A percentile compares a stretch with the other conserved stretches of the same genome.
Conservation (phyloP, 192 early-diverging fungal species). For the Martensiomyces pterosporus region DNA sequence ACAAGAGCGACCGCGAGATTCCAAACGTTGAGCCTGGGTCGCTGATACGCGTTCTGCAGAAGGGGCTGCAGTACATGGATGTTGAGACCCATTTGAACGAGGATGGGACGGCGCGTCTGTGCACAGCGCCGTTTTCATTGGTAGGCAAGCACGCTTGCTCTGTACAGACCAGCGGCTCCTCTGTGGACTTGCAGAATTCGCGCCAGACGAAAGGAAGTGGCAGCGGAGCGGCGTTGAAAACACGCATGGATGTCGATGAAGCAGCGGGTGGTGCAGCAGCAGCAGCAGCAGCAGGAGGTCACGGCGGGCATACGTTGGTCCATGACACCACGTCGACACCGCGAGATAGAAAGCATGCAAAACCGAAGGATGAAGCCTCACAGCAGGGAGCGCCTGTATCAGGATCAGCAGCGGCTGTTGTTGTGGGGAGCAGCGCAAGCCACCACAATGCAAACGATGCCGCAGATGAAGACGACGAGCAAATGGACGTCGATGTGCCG, state of each 20-base stretch:
- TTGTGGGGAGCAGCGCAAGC: neutral
- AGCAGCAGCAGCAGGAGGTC: slow-evolving; percentile 4
- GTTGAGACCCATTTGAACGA: slow-evolving; percentile 84
- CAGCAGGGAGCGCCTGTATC: no score
- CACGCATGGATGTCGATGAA: no score
- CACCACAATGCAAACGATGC: neutral
- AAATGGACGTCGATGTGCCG: slow-evolving; percentile 41
- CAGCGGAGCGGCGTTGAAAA: slow-evolving; percentile 3
- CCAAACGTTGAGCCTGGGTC: slow-evolving; percentile 71
- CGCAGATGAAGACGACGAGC: slow-evolving; percentile 3
- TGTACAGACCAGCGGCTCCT: slow-evolving; percentile 7
- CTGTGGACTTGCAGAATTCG: neutral
- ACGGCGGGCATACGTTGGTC: slow-evolving; percentile 41
- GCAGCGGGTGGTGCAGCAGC: no score
- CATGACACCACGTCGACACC: slow-evolving; percentile 28
- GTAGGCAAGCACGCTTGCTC: slow-evolving; percentile 48
- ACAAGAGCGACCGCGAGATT: slow-evolving; percentile 54
- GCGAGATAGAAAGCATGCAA: slow-evolving; percentile 8
- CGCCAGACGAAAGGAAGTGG: neutral
- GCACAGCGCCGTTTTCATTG: slow-evolving; percentile 44
- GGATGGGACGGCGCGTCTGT: slow-evolving; percentile 67
- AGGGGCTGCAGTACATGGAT: slow-evolving; percentile 87
- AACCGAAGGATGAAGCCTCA: slow-evolving; percentile 7
- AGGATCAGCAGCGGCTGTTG: neutral
- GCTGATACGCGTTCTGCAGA: slow-evolving; percentile 83